phyloP scores from a whole-genome alignment of 192 early-diverging fungal genomes.

The Coemansia sp. region DNA sequence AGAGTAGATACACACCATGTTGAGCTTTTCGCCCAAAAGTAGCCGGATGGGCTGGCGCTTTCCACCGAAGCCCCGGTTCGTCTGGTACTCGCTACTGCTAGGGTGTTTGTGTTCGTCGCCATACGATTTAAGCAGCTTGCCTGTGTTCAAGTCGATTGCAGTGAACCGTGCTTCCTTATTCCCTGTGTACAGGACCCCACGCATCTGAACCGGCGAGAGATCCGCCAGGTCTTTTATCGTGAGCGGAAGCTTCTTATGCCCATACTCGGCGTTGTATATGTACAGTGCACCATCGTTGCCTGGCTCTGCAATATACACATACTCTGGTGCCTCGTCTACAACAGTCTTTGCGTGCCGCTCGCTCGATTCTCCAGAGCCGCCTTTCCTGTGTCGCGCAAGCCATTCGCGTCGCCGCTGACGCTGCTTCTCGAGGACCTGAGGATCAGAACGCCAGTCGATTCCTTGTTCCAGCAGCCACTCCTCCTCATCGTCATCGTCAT shows the following conservation, averaged over 20 bases:
- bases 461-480: slow-evolving; percentile 55
- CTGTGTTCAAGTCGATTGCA: slow-evolving; percentile 69
- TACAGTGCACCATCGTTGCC: slow-evolving; percentile 51
- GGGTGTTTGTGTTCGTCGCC: slow-evolving; percentile 45
- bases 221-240: slow-evolving; percentile 72
- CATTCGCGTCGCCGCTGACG: slow-evolving; percentile 39
- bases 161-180: slow-evolving; percentile 66
- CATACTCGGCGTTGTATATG: slow-evolving; percentile 32
- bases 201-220: slow-evolving; percentile 57
- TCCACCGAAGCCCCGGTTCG: slow-evolving; percentile 13
- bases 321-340: slow-evolving; percentile 21
- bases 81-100: slow-evolving; percentile 28
- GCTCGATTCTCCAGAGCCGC: background rate
- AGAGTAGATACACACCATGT: slow-evolving; percentile 39
- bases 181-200: slow-evolving; percentile 65
- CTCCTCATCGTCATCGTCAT: slow-evolving; percentile 31
- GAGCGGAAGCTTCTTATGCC: slow-evolving; percentile 62
- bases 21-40: slow-evolving; percentile 39
- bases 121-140: slow-evolving; percentile 60
- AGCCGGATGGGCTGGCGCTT: slow-evolving; percentile 14
- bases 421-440: slow-evolving; percentile 38
- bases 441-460: slow-evolving; percentile 50
- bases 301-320: slow-evolving; percentile 51
- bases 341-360: background rate
- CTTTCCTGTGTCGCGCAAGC: slow-evolving; percentile 18